Evolutionary conservation across 345 rosid genomes (phyloP).

Genomic region (Psidium friedrichsthalianum): DNA sequence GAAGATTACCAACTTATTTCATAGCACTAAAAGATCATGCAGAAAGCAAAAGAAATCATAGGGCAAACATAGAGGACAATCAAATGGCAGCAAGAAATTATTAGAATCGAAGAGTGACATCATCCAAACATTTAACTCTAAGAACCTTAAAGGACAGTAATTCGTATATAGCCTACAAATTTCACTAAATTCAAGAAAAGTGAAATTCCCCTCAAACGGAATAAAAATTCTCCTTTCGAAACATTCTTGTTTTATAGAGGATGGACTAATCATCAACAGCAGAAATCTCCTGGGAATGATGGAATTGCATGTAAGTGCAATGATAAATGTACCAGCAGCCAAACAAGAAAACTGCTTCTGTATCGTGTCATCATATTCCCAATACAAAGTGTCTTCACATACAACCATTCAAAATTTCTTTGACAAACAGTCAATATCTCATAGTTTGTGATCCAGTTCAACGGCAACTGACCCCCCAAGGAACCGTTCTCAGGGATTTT

Average conservation of each 20-base stretch:
- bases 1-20: background rate
- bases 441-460: background rate
- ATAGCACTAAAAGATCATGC: background rate
- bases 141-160: background rate
- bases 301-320: background rate
- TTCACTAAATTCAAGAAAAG: background rate
- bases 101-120: background rate
- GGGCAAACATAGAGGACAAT: background rate
- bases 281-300: background rate
- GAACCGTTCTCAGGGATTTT: background rate
- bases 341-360: background rate
- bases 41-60: background rate
- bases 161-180: background rate
- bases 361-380: background rate
- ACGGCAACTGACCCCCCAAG: background rate
- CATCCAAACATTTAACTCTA: background rate
- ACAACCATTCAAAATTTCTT: background rate
- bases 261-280: background rate
- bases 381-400: background rate
- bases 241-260: background rate
- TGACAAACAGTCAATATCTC: background rate
- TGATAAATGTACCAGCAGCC: background rate
- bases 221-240: background rate
- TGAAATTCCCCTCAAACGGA: background rate
- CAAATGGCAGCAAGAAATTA: background rate